phyloP scores from a whole-genome alignment of 1,284 basidiomycete species.

The Tetrapyrgos nigripes region DNA sequence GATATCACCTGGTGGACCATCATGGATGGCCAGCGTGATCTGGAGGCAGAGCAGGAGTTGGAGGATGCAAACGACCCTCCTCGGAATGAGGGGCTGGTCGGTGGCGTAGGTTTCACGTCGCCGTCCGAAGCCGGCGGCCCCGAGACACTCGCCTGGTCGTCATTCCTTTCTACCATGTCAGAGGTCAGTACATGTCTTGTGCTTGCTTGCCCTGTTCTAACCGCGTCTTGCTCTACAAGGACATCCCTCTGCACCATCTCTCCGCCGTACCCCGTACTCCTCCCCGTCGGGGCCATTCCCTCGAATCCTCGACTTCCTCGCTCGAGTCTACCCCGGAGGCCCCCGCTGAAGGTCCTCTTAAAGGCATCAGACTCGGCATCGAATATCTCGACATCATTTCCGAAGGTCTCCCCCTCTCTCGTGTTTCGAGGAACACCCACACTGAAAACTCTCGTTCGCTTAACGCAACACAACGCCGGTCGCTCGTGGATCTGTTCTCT shows the following conservation, averaged over 20 bases:
- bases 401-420: constrained; percentile 1
- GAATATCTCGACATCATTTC: constrained; percentile 36
- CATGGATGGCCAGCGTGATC: constrained; percentile 67
- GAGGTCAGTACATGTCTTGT: too few species aligned
- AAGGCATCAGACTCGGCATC: constrained; percentile 45
- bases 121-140: constrained; percentile 29
- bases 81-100: constrained; percentile 22
- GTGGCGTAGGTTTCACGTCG: constrained; percentile 19
- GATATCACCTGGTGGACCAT: constrained; percentile 88
- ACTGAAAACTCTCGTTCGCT: constrained; percentile 21
- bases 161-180: constrained; percentile 26
- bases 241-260: constrained; percentile 43
- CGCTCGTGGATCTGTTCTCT: constrained; percentile 34
- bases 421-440: constrained; percentile 1
- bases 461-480: constrained; percentile 31
- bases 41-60: constrained; percentile 46
- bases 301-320: constrained; percentile 58
- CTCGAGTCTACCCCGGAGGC: constrained; percentile 64
- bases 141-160: constrained; percentile 34
- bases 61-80: constrained; percentile 42
- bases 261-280: constrained; percentile 59
- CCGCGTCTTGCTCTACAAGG: too few species aligned
- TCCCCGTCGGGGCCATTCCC: constrained; percentile 45
- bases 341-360: constrained; percentile 44
- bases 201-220: too few species aligned